Percentiles rank a stretch among this genome's conserved stretches.
Conservation (phyloP, 768 basidiomycete species). For the Boletus rubropictus region DNA sequence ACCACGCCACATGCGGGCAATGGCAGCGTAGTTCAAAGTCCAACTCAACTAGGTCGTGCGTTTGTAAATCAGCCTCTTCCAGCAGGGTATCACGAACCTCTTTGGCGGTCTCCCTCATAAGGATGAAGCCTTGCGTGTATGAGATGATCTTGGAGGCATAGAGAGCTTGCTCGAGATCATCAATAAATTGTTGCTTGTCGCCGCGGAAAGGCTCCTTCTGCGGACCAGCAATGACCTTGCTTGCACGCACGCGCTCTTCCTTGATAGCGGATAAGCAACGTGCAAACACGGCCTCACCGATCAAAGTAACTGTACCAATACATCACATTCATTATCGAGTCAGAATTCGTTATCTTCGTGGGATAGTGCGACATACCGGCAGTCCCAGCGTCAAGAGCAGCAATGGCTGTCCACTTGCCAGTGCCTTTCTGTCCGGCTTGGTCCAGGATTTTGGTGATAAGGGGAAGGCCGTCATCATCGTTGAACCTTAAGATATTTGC, state of each 20-base stretch:
- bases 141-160: constrained; percentile 99
- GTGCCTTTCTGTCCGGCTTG: constrained; percentile 98
- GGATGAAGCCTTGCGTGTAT: constrained; percentile 99
- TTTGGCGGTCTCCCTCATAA: constrained; percentile 97
- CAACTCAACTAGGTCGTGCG: constrained; percentile 51
- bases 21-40: constrained; percentile 96
- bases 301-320: constrained; percentile 74
- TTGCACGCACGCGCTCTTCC: constrained; percentile 89
- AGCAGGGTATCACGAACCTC: constrained; percentile 46
- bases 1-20: constrained; percentile 99
- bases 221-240: constrained; percentile 86
- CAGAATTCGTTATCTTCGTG: constrained; percentile 4
- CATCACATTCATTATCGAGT: constrained; percentile 7
- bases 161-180: constrained; percentile 97
- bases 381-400: constrained; percentile 88
- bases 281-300: constrained; percentile 98
- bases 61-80: constrained; percentile 4
- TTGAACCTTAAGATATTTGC: constrained; percentile 95
- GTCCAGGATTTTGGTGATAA: constrained; percentile 93
- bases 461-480: constrained; percentile 88
- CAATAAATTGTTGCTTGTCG: constrained; percentile 98
- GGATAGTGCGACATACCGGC: constrained; percentile 48
- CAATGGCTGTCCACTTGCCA: constrained; percentile 98
- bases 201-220: constrained; percentile 91
- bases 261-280: constrained; percentile 97